Evolutionary conservation across 2,329 filamentous ascomycete genomes (phyloP), one percentile per base, ranked within the genome.

Genomic region (Hymenoscyphus scutula): DNA sequence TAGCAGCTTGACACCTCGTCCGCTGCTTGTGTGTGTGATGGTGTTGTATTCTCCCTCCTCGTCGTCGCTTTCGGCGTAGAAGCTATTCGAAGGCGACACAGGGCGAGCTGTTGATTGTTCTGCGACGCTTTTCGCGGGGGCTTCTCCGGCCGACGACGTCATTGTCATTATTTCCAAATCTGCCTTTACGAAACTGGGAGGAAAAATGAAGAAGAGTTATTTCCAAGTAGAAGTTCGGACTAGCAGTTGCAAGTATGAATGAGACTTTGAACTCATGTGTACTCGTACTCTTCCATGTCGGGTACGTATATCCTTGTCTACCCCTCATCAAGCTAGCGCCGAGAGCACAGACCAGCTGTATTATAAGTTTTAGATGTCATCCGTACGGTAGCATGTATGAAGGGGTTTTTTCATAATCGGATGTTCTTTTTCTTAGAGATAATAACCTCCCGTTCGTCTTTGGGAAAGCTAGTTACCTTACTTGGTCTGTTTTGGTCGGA

Each of bases 41-140:
- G 92, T 98, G 75, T 96, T 91, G 79, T 99, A 99, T 53, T 91
- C 95, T 69, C 89, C 90, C 77, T 98, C 95, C 67, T 97, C 93
- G 73, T 97, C 92, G 79, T 99, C 96, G 76, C 91, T 97, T 82
- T 98, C 82, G 73, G 94, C 94, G 81, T 97, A 97, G 81, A 94
- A 95, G 72, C 92, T 96, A 59, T 88, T 91, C 2, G 90, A 85
- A 1, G 93, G 92, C 38, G 93, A 97, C 15, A 86, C 70, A 58
- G 81, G 72, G 63, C 71, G 67, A 37, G 58, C 25, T 25, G n/a
- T 38, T 13, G 57, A 19, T 51, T 13, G 13, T 25, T 38, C 45
- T 34, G 58, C 48, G 37, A 48, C 2, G 11, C 29, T 8, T 7
- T 32, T 32, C 8, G 48, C 45, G 11, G 32, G 32, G 8, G 45